These are phyloP conservation scores for Ceratobasidium sp. DNA, from an alignment of 1,284 basidiomycete species.

Conservation along the genomic window DNA sequence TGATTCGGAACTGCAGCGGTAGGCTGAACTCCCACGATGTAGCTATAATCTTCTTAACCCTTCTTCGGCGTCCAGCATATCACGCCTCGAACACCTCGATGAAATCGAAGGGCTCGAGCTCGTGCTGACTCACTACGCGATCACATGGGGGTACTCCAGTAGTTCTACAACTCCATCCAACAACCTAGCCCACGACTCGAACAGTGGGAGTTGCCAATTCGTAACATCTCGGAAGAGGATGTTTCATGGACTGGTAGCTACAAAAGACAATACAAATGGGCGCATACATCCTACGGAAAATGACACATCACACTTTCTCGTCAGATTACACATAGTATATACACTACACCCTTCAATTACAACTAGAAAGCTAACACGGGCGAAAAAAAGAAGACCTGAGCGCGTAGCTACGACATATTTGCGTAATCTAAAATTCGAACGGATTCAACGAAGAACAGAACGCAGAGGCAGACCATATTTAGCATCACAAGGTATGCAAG, in stretches of 20 bases:
- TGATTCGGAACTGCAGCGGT: constrained; percentile 75
- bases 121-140: constrained; percentile 87
- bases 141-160: constrained; percentile 74
- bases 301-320: not conserved
- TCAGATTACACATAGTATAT: not conserved
- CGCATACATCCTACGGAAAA: not conserved
- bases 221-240: not conserved
- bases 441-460: not conserved
- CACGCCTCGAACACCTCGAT: constrained; percentile 85
- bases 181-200: not conserved
- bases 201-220: not conserved
- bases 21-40: constrained; percentile 47
- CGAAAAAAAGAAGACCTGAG: no score
- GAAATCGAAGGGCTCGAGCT: constrained; percentile 93
- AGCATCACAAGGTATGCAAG: not conserved
- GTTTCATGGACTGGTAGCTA: not conserved
- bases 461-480: not conserved
- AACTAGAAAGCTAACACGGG: no score
- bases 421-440: not conserved
- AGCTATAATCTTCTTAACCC: not conserved
- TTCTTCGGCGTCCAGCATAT: constrained; percentile 69
- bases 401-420: no score
- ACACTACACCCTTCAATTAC: no score
- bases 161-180: not conserved
- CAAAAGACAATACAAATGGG: not conserved